Conservation (phyloP, 257 asterid species). For the Eucommia ulmoides region DNA sequence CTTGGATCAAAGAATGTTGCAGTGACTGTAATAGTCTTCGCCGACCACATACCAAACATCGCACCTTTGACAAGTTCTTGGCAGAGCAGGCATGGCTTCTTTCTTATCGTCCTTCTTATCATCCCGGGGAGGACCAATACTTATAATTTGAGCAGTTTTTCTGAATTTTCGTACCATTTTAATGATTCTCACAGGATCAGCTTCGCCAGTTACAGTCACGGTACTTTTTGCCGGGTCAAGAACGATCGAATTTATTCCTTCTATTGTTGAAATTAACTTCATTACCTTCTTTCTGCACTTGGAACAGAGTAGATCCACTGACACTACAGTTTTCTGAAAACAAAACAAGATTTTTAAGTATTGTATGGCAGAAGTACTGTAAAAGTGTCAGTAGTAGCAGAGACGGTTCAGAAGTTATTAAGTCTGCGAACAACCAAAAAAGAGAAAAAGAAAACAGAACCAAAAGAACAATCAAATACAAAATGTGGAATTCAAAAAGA, state of each 20-base stretch:
- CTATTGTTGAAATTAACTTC: slow-evolving; percentile 16
- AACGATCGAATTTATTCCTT: slow-evolving; percentile 17
- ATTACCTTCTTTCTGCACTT: slow-evolving; percentile 19
- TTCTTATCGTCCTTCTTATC: slow-evolving; percentile 22
- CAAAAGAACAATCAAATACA: not conserved
- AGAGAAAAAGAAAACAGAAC: not conserved
- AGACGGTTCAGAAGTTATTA: not conserved
- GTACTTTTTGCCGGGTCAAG: slow-evolving; percentile 21
- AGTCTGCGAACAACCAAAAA: not conserved
- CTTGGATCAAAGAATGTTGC: no score
- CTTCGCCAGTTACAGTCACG: slow-evolving; percentile 24
- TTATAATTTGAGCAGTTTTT: slow-evolving; percentile 12
- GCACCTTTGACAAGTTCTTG: slow-evolving; percentile 17
- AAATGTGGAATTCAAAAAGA: not conserved
- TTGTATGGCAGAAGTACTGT: slow-evolving; percentile 9
- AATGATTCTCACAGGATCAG: slow-evolving; percentile 23
- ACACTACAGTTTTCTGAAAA: slow-evolving; percentile 25
- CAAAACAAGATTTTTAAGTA: slow-evolving; percentile 6
- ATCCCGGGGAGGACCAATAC: slow-evolving; percentile 17
- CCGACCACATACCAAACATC: slow-evolving; percentile 16
- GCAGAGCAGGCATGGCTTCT: slow-evolving; percentile 11
- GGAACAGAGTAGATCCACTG: slow-evolving; percentile 26
- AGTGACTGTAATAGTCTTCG: no score
- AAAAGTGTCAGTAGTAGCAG: slow-evolving; percentile 7
- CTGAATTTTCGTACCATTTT: slow-evolving; percentile 22